Evolutionary conservation across 345 rosid species (phyloP).

Genomic region (Dipteronia dyeriana): DNA sequence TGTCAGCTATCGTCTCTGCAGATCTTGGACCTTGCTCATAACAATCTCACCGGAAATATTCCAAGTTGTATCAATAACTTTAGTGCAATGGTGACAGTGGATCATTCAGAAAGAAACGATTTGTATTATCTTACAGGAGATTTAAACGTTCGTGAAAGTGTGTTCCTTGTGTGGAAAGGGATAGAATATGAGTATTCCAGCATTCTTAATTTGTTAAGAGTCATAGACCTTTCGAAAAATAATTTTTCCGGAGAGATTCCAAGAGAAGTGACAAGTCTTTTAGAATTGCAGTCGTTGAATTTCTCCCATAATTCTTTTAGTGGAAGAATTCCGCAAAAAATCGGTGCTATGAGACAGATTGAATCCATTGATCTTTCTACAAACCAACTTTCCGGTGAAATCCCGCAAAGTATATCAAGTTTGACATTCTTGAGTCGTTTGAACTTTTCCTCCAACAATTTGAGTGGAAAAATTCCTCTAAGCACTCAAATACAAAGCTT

Average conservation of each 20-base stretch:
- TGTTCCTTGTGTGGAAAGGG: conserved; percentile 26
- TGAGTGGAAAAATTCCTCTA: neutral
- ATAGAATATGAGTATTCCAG: conserved; percentile 19
- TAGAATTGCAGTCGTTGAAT: neutral
- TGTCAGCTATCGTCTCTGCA: too few relatives aligned
- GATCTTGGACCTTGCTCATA: neutral
- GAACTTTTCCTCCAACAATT: neutral
- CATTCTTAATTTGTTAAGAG: conserved; percentile 17
- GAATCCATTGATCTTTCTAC: neutral
- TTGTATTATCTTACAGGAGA: neutral
- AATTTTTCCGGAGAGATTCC: neutral
- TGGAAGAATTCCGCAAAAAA: neutral
- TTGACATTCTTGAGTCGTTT: neutral
- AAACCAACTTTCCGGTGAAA: neutral
- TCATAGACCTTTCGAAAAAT: conserved; percentile 24
- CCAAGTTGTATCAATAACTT: conserved; percentile 26
- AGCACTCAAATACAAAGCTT: neutral
- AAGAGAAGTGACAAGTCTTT: neutral
- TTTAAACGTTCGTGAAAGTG: conserved; percentile 14
- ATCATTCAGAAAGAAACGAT: neutral
- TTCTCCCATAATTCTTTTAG: neutral
- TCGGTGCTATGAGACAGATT: neutral
- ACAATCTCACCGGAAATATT: conserved; percentile 8
- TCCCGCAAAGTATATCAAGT: neutral
- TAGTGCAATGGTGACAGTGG: neutral